phyloP scores from a whole-genome alignment of 2,329 filamentous ascomycete species.

The Achaetomium macrosporum region DNA sequence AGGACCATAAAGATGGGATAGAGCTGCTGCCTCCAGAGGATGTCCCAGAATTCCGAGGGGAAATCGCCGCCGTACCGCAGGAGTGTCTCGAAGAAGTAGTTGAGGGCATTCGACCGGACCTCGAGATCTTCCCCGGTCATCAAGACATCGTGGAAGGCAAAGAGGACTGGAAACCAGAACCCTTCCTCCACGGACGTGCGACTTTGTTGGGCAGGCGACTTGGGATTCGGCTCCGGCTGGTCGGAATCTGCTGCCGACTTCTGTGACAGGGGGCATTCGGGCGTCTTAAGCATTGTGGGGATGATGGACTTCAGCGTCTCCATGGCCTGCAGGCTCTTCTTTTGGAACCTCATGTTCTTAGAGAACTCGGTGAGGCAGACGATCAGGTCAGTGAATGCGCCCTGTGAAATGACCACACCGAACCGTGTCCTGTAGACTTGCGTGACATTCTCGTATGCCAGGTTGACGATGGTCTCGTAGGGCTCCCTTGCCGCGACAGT shows the following conservation, averaged over 20 bases:
- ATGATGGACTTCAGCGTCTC: slow-evolving; percentile 92
- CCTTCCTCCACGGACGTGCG: slow-evolving; percentile 92
- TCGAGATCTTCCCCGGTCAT: slow-evolving; percentile 99
- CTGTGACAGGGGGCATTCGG: slow-evolving; percentile 82
- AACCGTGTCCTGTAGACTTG: slow-evolving; percentile 95
- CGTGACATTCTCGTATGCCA: slow-evolving; percentile 94
- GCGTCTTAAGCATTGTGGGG: slow-evolving; percentile 89
- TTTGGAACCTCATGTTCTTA: slow-evolving; percentile 97
- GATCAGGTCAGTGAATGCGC: slow-evolving; percentile 91
- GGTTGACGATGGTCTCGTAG: slow-evolving; percentile 91
- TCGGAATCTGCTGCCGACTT: slow-evolving; percentile 36
- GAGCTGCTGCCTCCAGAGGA: slow-evolving; percentile 90
- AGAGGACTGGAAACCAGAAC: slow-evolving; percentile 97
- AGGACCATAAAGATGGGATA: slow-evolving; percentile 99
- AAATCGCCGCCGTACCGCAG: slow-evolving; percentile 88
- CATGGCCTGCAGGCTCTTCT: slow-evolving; percentile 94
- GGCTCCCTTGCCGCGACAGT: slow-evolving; percentile 90
- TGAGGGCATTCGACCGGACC: slow-evolving; percentile 82
- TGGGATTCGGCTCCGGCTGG: slow-evolving; percentile 36
- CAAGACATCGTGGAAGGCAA: slow-evolving; percentile 96
- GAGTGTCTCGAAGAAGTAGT: slow-evolving; percentile 93
- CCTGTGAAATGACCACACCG: slow-evolving; percentile 91
- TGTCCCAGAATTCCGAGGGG: slow-evolving; percentile 95
- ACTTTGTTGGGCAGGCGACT: slow-evolving; percentile 51
- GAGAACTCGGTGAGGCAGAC: slow-evolving; percentile 97